Conservation (phyloP, 495 filamentous ascomycete species). For the Hapsidospora chrysogenum region DNA sequence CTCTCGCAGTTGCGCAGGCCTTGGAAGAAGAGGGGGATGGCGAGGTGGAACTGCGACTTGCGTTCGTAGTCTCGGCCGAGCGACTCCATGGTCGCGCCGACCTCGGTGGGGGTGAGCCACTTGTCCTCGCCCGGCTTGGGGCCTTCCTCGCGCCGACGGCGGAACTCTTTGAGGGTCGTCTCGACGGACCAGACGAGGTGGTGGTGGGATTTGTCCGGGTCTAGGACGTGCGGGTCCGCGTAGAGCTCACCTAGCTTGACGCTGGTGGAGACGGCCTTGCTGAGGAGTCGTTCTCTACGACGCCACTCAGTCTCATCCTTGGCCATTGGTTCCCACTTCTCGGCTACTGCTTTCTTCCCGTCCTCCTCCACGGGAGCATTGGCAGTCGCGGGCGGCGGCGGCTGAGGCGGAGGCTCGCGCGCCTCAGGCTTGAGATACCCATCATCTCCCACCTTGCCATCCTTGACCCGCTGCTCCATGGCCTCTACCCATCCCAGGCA, state of each 20-base stretch:
- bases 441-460: constrained; percentile 19
- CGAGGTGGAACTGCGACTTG: constrained; percentile 54
- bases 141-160: constrained; percentile 45
- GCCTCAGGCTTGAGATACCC: constrained; percentile 11
- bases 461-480: constrained; percentile 35
- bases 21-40: constrained; percentile 77
- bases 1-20: constrained; percentile 56
- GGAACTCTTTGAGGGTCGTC: constrained; percentile 55
- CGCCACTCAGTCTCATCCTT: constrained; percentile 31
- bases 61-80: constrained; percentile 56
- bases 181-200: constrained; percentile 70
- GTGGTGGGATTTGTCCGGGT: constrained; percentile 52
- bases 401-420: constrained; percentile 8
- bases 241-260: constrained; percentile 77
- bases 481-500: constrained; percentile 44
- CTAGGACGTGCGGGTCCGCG: constrained; percentile 36
- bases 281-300: constrained; percentile 52
- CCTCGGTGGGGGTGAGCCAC: constrained; percentile 58
- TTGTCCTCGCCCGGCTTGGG: constrained; percentile 44
- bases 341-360: background rate
- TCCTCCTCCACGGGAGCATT: background rate
- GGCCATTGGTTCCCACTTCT: background rate
- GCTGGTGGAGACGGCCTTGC: constrained; percentile 52
- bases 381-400: constrained; percentile 1
- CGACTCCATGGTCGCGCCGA: constrained; percentile 59